Conservation (phyloP, 306 rosid genomes). For the Crotalaria pallida region DNA sequence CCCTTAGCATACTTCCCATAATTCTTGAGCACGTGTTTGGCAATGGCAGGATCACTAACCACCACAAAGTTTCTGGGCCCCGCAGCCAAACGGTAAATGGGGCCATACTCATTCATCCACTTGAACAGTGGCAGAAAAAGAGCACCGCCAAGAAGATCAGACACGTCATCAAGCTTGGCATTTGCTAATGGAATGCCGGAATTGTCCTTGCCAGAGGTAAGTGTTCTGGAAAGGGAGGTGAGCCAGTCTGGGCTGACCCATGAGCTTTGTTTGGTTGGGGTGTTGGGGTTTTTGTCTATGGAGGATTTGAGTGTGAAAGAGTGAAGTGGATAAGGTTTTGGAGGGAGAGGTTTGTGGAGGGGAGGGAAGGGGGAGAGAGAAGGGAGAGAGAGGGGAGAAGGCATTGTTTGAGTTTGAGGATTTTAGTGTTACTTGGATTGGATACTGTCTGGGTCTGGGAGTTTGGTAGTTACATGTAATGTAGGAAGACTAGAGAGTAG, state of each 20-base stretch:
- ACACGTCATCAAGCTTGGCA: conserved; percentile 85
- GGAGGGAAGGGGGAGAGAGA: conserved; percentile 23
- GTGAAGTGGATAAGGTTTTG: conserved; percentile 21
- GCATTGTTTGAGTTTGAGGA: conserved; percentile 27
- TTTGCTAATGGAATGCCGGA: conserved; percentile 72
- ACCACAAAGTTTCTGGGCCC: conserved; percentile 92
- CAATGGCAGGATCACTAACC: conserved; percentile 90
- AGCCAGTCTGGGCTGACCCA: conserved; percentile 99
- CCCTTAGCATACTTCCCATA: conserved; percentile 74
- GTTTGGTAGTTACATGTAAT: neutral
- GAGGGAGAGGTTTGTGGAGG: conserved; percentile 9
- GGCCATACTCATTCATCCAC: conserved; percentile 86
- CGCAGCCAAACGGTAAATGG: conserved; percentile 77
- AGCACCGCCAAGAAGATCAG: conserved; percentile 93
- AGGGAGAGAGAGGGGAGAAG: conserved; percentile 32
- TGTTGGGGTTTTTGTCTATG: conserved; percentile 33
- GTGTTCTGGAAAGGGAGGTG: conserved; percentile 60
- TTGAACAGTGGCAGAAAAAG: conserved; percentile 81
- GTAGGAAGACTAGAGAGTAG: no score
- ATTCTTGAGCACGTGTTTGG: conserved; percentile 79
- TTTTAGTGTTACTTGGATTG: neutral
- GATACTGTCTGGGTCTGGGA: neutral
- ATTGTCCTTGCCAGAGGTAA: conserved; percentile 43
- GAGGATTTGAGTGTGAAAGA: conserved; percentile 46
- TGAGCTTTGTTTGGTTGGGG: conserved; percentile 41